These are phyloP conservation scores for Obba rivulosa DNA, from an alignment of 768 basidiomycete species.

Conservation along the genomic window DNA sequence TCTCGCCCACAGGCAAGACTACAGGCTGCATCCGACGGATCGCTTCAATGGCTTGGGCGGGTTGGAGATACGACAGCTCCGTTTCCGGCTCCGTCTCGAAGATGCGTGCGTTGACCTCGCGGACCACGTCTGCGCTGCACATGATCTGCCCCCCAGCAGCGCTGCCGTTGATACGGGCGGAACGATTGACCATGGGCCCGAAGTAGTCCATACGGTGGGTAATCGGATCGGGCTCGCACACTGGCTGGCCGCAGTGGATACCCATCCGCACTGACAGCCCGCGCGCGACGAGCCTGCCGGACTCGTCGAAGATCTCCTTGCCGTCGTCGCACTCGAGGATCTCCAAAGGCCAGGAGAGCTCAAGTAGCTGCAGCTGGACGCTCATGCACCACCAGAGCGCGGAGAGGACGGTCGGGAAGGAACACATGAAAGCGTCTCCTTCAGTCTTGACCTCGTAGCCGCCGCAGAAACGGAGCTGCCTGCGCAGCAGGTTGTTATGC, in stretches of 20 bases:
- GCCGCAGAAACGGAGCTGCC: conserved; percentile 82
- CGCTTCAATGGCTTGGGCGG: conserved; percentile 61
- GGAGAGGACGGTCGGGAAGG: conserved; percentile 83
- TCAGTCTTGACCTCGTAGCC: conserved; percentile 99
- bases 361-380: conserved; percentile 77
- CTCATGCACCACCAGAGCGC: conserved; percentile 89
- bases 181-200: conserved; percentile 92
- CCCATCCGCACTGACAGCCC: conserved; percentile 97
- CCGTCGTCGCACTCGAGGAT: conserved; percentile 93
- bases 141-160: conserved; percentile 93
- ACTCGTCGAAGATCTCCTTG: conserved; percentile 61
- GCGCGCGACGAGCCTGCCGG: conserved; percentile 68
- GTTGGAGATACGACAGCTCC: conserved; percentile 54
- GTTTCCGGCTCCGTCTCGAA: conserved; percentile 49
- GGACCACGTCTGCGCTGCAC: conserved; percentile 82
- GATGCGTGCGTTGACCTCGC: conserved; percentile 67
- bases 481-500: conserved; percentile 83
- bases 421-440: conserved; percentile 98
- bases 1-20: conserved; percentile 77
- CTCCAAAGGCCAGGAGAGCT: conserved; percentile 87
- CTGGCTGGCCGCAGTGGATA: conserved; percentile 86
- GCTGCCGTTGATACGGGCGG: conserved; percentile 75
- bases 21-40: conserved; percentile 67
- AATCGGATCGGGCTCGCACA: conserved; percentile 74
- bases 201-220: conserved; percentile 93